phyloP scores from a whole-genome alignment of 2,329 filamentous ascomycete genomes.

The Monascus ruber region DNA sequence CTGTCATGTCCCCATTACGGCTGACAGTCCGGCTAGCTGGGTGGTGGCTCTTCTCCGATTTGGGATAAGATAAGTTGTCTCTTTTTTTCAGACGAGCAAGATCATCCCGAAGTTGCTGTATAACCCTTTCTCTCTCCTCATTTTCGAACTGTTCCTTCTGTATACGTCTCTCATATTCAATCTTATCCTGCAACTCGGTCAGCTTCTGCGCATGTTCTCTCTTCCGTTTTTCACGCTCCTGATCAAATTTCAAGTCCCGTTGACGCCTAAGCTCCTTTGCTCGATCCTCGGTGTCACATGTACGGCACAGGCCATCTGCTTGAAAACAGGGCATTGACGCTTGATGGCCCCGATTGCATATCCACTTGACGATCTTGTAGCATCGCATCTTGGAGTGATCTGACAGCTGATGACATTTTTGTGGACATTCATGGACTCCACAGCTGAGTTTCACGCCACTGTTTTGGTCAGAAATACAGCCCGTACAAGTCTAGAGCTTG shows the following conservation, averaged over 20 bases:
- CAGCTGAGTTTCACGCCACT: conserved; percentile 43
- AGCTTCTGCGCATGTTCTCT: conserved; percentile 11
- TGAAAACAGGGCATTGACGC: conserved; percentile 37
- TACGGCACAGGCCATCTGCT: conserved; percentile 30
- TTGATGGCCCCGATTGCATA: conserved; percentile 44
- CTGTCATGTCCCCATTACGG: too few relatives aligned
- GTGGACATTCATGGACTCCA: conserved; percentile 47
- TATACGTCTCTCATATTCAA: conserved; percentile 8
- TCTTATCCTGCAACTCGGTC: conserved; percentile 14
- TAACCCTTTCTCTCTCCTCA: conserved; percentile 9
- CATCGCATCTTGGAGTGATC: conserved; percentile 50
- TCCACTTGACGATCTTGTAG: conserved; percentile 28
- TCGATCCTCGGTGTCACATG: conserved; percentile 42
- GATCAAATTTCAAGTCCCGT: conserved; percentile 39
- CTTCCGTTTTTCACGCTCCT: conserved; percentile 15
- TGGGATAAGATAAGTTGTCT: neutral
- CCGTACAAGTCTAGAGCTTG: neutral
- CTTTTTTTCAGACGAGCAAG: conserved; percentile 6
- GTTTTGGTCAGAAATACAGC: neutral
- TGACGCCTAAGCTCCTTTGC: conserved; percentile 35
- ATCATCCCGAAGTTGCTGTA: conserved; percentile 10
- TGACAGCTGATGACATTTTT: conserved; percentile 49
- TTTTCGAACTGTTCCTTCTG: conserved; percentile 9
- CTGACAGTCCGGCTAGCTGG: too few relatives aligned
- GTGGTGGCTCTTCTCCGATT: too few relatives aligned